These are phyloP conservation scores for Corniculantispora saksenae DNA, from an alignment of 2,329 filamentous ascomycete genomes.

Conservation along the genomic window DNA sequence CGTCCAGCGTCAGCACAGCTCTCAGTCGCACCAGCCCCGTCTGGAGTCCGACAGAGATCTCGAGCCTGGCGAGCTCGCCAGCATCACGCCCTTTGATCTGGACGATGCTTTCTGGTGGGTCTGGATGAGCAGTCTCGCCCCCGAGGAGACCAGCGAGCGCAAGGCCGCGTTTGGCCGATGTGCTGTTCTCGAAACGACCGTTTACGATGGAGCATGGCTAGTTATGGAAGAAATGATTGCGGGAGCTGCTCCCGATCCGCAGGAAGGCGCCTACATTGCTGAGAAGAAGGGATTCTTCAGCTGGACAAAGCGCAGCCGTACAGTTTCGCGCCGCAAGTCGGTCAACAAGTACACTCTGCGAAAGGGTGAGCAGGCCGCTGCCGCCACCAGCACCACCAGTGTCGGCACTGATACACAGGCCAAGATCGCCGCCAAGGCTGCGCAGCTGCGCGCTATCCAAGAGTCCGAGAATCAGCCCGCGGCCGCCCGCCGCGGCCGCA, in stretches of 20 bases:
- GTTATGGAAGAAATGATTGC: constrained; percentile 96
- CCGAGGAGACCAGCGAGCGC: constrained; percentile 79
- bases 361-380: constrained; percentile 45
- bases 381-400: constrained; percentile 71
- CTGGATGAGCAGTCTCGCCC: constrained; percentile 95
- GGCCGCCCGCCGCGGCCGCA: constrained; percentile 53
- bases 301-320: constrained; percentile 71
- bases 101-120: constrained; percentile 99
- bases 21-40: constrained; percentile 77
- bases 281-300: constrained; percentile 96
- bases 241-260: constrained; percentile 82
- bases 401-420: constrained; percentile 91
- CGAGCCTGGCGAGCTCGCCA: constrained; percentile 91
- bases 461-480: constrained; percentile 42
- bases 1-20: constrained; percentile 75
- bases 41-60: constrained; percentile 69
- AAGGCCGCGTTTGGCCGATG: constrained; percentile 95
- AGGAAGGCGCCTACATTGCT: constrained; percentile 84
- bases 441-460: constrained; percentile 74
- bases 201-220: constrained; percentile 81
- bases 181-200: constrained; percentile 85
- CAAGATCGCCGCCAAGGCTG: constrained; percentile 87
- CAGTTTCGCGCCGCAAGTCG: constrained; percentile 68
- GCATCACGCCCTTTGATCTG: constrained; percentile 80
- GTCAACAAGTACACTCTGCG: constrained; percentile 62